Evolutionary conservation across 352 stramenopile genomes (phyloP).

Genomic region (Phytophthora pini): DNA sequence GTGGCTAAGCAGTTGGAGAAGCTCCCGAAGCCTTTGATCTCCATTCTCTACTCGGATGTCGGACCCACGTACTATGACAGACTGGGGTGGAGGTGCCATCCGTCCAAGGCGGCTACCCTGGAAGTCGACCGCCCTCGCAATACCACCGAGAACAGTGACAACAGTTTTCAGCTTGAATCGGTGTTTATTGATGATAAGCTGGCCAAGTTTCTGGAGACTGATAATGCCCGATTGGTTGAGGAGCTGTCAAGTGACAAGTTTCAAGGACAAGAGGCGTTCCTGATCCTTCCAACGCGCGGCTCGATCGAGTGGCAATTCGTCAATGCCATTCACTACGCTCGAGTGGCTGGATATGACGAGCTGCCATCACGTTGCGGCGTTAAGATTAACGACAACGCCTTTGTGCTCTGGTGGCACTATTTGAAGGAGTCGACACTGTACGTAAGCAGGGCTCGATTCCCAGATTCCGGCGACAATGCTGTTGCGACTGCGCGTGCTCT

Average conservation of each 20-base stretch:
- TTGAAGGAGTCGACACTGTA: conserved; percentile 62
- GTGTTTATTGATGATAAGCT: conserved; percentile 42
- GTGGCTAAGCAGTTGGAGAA: conserved; percentile 38
- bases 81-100: conserved; percentile 54
- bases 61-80: conserved; percentile 59
- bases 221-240: conserved; percentile 39
- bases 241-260: conserved; percentile 40
- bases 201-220: conserved; percentile 43
- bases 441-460: conserved; percentile 50
- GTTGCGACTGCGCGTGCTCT: conserved; percentile 20
- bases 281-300: conserved; percentile 46
- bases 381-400: conserved; percentile 47
- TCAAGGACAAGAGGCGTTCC: conserved; percentile 41
- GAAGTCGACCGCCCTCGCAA: conserved; percentile 29
- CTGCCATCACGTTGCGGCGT: conserved; percentile 45
- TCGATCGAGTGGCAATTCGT: conserved; percentile 67
- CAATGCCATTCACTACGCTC: conserved; percentile 51
- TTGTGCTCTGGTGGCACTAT: conserved; percentile 64
- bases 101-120: conserved; percentile 45
- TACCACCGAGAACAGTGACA: neutral
- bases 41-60: conserved; percentile 63
- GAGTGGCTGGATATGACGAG: conserved; percentile 33
- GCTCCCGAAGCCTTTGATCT: conserved; percentile 38
- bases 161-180: conserved; percentile 15
- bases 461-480: conserved; percentile 21